Percentiles rank a stretch among this genome's conserved stretches.
Conservation (phyloP, 192 early-diverging fungal genomes). For the Pecoramyces ruminantium region DNA sequence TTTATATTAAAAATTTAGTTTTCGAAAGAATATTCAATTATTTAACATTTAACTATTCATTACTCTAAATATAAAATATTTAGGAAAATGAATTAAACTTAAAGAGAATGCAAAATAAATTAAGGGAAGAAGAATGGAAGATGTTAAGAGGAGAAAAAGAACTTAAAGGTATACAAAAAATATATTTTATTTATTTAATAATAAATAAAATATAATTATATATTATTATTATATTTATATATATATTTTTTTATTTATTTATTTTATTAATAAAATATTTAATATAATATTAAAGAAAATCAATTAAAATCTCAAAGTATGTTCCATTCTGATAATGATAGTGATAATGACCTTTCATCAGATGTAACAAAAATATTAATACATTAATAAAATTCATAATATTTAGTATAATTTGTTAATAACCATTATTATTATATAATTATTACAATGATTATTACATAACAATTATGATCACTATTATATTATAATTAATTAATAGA, state of each 20-base stretch:
- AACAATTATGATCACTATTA: too few species aligned
- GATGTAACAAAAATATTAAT: too few species aligned
- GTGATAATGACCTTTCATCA: background rate
- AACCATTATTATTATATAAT: too few species aligned
- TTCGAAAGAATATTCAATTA: too few species aligned
- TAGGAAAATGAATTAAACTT: constrained; percentile 25
- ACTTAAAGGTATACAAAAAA: background rate
- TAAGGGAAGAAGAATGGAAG: constrained; percentile 30
- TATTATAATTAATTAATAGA: background rate
- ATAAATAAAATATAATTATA: too few species aligned
- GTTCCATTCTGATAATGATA: background rate
- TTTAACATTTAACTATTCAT: too few species aligned
- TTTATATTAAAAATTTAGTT: background rate
- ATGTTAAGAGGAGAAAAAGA: constrained; percentile 27
- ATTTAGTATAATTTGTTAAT: too few species aligned
- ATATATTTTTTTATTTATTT: too few species aligned
- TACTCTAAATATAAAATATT: background rate
- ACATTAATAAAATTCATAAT: too few species aligned
- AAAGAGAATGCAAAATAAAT: constrained; percentile 25
- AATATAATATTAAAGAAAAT: constrained; percentile 1
- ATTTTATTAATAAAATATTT: background rate
- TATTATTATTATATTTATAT: background rate
- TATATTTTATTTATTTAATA: too few species aligned
- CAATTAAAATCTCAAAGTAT: background rate
- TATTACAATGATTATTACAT: too few species aligned